These are phyloP conservation scores for Pestalotiopsis fici DNA, from an alignment of 2,329 filamentous ascomycete species.

Conservation along the genomic window DNA sequence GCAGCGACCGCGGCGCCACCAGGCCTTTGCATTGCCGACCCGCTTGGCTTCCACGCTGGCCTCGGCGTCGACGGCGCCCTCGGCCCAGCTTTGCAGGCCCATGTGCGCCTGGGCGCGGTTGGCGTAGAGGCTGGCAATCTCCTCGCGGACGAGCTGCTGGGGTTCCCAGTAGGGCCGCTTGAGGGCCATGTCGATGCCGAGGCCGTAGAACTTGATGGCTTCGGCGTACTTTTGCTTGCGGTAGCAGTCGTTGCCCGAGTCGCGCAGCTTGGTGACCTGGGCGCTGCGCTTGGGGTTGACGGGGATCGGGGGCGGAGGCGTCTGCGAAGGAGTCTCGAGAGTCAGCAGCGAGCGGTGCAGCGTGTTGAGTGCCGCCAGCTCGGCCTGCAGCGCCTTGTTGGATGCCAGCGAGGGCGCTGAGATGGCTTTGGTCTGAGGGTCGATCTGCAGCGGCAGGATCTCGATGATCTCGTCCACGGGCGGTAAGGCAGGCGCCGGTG, in stretches of 20 bases:
- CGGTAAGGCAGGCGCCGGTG: background rate
- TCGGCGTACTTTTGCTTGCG: constrained; percentile 75
- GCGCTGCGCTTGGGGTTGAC: constrained; percentile 91
- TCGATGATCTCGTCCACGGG: constrained; percentile 61
- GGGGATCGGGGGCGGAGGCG: constrained; percentile 84
- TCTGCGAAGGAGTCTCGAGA: constrained; percentile 61
- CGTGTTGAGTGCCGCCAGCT: constrained; percentile 74
- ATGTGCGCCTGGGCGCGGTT: constrained; percentile 93
- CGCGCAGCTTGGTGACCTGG: constrained; percentile 87
- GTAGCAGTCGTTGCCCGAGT: constrained; percentile 81
- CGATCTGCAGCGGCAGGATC: constrained; percentile 77
- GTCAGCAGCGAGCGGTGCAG: constrained; percentile 75
- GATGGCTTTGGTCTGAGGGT: constrained; percentile 80
- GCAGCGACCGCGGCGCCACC: constrained; percentile 86
- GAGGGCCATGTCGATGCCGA: constrained; percentile 89
- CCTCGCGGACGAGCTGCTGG: constrained; percentile 78
- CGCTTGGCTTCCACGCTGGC: constrained; percentile 85
- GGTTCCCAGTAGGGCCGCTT: constrained; percentile 87
- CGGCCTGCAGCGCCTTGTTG: constrained; percentile 55
- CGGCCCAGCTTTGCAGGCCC: constrained; percentile 78
- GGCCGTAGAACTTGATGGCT: constrained; percentile 77
- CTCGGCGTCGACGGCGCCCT: constrained; percentile 86
- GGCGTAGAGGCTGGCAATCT: constrained; percentile 75
- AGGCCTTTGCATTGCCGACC: constrained; percentile 88
- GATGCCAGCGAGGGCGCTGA: constrained; percentile 43